A percentile compares a stretch with the other conserved stretches of the same genome.
phyloP scores from a whole-genome alignment of 352 stramenopile genomes.

The Globisporangium abappressorium region DNA sequence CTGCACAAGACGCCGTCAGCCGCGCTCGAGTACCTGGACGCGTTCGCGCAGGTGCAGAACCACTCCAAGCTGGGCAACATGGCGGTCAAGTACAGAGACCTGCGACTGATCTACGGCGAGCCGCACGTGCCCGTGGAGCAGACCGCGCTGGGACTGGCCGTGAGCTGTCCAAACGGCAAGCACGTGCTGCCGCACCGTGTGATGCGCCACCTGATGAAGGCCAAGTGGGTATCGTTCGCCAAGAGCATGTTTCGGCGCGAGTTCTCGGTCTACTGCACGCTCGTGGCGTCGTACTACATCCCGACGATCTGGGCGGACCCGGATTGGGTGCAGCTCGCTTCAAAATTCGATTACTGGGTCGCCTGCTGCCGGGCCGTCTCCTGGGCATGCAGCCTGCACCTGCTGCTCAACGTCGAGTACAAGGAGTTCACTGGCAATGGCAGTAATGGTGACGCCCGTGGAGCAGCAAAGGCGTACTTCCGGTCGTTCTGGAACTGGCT shows the following conservation, averaged over 20 bases:
- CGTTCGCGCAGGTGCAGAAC: constrained; percentile 44
- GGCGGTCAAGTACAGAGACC: constrained; percentile 48
- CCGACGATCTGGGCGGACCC: constrained; percentile 55
- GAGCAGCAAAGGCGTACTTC: constrained; percentile 46
- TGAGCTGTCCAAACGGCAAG: constrained; percentile 35
- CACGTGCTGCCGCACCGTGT: constrained; percentile 53
- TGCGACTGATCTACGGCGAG: constrained; percentile 48
- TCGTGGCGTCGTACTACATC: constrained; percentile 54
- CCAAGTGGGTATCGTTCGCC: constrained; percentile 67
- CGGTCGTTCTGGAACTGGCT: constrained; percentile 61
- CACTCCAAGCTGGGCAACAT: constrained; percentile 44
- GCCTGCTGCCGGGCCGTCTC: constrained; percentile 33
- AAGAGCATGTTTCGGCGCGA: constrained; percentile 46
- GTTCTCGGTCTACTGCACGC: constrained; percentile 41
- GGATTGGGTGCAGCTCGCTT: constrained; percentile 41
- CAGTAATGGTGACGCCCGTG: background rate
- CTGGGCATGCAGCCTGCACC: constrained; percentile 50
- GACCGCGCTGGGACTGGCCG: constrained; percentile 44
- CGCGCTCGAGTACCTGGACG: constrained; percentile 40
- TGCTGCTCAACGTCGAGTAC: constrained; percentile 48
- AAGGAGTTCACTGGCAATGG: constrained; percentile 35
- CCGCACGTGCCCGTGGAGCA: constrained; percentile 41
- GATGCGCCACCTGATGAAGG: constrained; percentile 44
- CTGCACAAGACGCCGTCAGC: constrained; percentile 47
- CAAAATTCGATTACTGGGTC: constrained; percentile 45